Percentiles rank a stretch among this genome's conserved stretches.
phyloP scores from a whole-genome alignment of 2,329 filamentous ascomycete genomes.

The Penicillium sp. region DNA sequence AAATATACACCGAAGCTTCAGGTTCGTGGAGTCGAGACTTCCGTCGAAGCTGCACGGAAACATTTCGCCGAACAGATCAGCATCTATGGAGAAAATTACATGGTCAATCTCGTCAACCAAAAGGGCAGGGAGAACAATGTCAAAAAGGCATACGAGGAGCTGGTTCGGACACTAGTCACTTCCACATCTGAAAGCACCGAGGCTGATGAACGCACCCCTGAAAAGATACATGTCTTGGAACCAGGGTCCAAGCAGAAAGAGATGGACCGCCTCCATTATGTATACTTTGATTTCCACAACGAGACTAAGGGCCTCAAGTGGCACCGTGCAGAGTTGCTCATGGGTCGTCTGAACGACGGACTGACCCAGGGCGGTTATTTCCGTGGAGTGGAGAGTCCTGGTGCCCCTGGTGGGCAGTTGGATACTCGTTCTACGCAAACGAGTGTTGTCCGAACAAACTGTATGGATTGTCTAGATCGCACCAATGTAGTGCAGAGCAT shows the following conservation, averaged over 20 bases:
- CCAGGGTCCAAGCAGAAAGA: constrained; percentile 57
- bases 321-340: constrained; percentile 82
- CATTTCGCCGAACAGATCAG: constrained; percentile 94
- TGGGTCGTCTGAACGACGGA: constrained; percentile 76
- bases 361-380: constrained; percentile 85
- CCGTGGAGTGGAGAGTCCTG: constrained; percentile 82
- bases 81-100: constrained; percentile 92
- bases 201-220: constrained; percentile 64
- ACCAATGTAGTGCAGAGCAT: constrained; percentile 98
- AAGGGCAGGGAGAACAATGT: constrained; percentile 85
- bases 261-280: constrained; percentile 85
- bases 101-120: constrained; percentile 96
- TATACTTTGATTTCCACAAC: constrained; percentile 98
- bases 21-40: constrained; percentile 78
- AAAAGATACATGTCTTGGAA: constrained; percentile 81
- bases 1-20: constrained; percentile 89
- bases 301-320: constrained; percentile 95
- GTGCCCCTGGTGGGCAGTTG: constrained; percentile 64
- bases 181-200: constrained; percentile 65
- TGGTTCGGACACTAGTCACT: constrained; percentile 73
- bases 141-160: constrained; percentile 90
- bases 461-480: constrained; percentile 97
- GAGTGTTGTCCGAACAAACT: constrained; percentile 93
- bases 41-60: constrained; percentile 71
- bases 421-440: constrained; percentile 80